phyloP scores from a whole-genome alignment of 495 filamentous ascomycete genomes.

The Cenococcum geophilum region DNA sequence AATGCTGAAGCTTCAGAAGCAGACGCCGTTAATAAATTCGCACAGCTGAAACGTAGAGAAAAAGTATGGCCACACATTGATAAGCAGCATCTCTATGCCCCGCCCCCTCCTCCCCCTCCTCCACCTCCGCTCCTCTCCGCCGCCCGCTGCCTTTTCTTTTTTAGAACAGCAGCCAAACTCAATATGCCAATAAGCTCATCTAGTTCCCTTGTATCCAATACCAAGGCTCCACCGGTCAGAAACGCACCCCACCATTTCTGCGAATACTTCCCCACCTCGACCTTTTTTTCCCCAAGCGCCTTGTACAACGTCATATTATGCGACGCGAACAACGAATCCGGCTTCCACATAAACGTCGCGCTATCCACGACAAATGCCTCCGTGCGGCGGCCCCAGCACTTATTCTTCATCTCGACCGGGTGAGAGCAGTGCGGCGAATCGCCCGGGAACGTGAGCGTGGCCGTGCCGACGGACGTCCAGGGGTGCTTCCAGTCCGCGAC shows the following conservation, averaged over 20 bases:
- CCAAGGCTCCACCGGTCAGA: slow-evolving; percentile 22
- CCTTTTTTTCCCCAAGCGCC: slow-evolving; percentile 13
- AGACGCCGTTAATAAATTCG: too few relatives aligned
- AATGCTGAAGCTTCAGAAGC: too few relatives aligned
- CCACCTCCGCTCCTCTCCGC: slow-evolving; percentile 9
- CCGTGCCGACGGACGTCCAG: slow-evolving; percentile 21
- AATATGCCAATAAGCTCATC: slow-evolving; percentile 21
- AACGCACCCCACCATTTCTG: slow-evolving; percentile 28
- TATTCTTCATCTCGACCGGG: slow-evolving; percentile 14
- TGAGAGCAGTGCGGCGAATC: slow-evolving; percentile 16
- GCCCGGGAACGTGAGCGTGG: slow-evolving; percentile 18
- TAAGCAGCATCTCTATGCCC: too few relatives aligned
- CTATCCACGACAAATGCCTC: slow-evolving; percentile 19
- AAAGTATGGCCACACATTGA: too few relatives aligned
- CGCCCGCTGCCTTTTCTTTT: slow-evolving; percentile 29
- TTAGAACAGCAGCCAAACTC: slow-evolving; percentile 23
- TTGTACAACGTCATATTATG: slow-evolving; percentile 23
- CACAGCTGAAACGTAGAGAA: too few relatives aligned
- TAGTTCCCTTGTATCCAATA: slow-evolving; percentile 24
- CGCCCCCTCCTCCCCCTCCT: not conserved
- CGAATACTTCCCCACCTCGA: slow-evolving; percentile 25
- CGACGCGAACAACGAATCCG: slow-evolving; percentile 12
- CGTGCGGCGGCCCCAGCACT: slow-evolving; percentile 17
- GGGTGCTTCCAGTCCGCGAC: slow-evolving; percentile 25
- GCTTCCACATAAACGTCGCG: slow-evolving; percentile 13